A percentile compares a stretch with the other conserved stretches of the same genome.
phyloP scores from a whole-genome alignment of 345 rosid genomes.

The Populus nigra region DNA sequence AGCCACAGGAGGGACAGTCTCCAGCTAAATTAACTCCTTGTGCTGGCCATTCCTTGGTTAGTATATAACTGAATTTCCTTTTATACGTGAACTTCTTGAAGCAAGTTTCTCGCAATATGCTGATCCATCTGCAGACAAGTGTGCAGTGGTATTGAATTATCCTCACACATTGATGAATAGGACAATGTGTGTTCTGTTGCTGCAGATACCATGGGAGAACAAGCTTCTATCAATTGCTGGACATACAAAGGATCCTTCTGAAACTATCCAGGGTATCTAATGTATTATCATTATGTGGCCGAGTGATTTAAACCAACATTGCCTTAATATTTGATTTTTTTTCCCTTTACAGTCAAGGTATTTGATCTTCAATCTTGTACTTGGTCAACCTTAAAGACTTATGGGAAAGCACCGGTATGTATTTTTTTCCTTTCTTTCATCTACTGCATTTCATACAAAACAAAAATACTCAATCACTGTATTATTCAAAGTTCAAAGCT shows the following conservation, averaged over 20 bases:
- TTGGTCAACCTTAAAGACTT: conserved; percentile 90
- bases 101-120: conserved; percentile 17
- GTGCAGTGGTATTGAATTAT: conserved; percentile 19
- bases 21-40: conserved; percentile 58
- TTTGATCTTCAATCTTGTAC: conserved; percentile 70
- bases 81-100: conserved; percentile 13
- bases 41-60: conserved; percentile 98
- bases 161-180: conserved; percentile 11
- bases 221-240: conserved; percentile 91
- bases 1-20: conserved; percentile 51
- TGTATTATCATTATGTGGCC: not conserved
- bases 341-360: conserved; percentile 67
- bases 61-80: conserved; percentile 28
- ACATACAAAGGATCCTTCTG: conserved; percentile 90
- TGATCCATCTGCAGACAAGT: conserved; percentile 18
- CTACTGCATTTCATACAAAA: not conserved
- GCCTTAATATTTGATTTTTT: not conserved
- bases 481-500: not conserved
- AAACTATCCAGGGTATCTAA: conserved; percentile 68
- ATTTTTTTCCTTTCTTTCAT: not conserved
- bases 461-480: not conserved
- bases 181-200: conserved; percentile 16
- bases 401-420: conserved; percentile 92
- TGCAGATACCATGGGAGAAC: conserved; percentile 86
- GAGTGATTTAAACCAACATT: not conserved